Conservation (phyloP, 1,139 yeast genomes). For the Oligophagozyma castellii region DNA sequence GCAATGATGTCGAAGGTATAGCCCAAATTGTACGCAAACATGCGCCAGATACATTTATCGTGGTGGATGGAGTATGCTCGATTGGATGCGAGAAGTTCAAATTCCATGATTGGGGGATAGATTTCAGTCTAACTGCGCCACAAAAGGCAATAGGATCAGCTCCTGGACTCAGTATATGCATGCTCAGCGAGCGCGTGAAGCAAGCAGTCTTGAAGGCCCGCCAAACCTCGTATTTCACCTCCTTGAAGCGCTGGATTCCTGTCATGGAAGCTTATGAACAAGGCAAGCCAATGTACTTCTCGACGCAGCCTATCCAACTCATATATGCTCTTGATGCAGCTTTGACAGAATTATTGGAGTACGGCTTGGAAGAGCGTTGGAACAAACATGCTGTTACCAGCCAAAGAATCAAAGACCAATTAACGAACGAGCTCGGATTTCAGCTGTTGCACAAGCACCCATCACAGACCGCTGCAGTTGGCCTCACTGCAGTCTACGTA, state of each 20-base stretch:
- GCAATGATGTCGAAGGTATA: constrained; percentile 55
- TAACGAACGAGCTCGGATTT: constrained; percentile 44
- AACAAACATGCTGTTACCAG: constrained; percentile 51
- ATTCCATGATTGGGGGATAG: constrained; percentile 85
- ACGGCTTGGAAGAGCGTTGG: constrained; percentile 48
- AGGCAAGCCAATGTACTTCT: constrained; percentile 76
- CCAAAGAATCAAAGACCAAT: constrained; percentile 45
- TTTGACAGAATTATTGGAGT: constrained; percentile 53
- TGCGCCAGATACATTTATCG: constrained; percentile 68
- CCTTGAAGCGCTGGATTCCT: constrained; percentile 78
- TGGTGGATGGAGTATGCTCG: constrained; percentile 93
- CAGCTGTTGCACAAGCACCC: constrained; percentile 49
- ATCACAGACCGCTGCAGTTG: constrained; percentile 59
- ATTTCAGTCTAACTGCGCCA: constrained; percentile 79
- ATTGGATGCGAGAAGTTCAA: constrained; percentile 77
- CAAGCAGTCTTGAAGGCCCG: constrained; percentile 9
- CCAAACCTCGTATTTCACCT: constrained; percentile 52
- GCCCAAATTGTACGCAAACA: constrained; percentile 44
- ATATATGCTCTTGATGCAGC: constrained; percentile 72
- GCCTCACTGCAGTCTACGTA: constrained; percentile 75
- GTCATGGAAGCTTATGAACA: constrained; percentile 77
- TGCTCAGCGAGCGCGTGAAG: constrained; percentile 66
- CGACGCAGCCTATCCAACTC: constrained; percentile 86
- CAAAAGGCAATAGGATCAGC: constrained; percentile 96
- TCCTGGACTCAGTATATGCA: constrained; percentile 73